Percentiles rank a stretch among this genome's conserved stretches.
Evolutionary conservation across 805 yeast genomes (phyloP).

Genomic region (Millerozyma miso): DNA sequence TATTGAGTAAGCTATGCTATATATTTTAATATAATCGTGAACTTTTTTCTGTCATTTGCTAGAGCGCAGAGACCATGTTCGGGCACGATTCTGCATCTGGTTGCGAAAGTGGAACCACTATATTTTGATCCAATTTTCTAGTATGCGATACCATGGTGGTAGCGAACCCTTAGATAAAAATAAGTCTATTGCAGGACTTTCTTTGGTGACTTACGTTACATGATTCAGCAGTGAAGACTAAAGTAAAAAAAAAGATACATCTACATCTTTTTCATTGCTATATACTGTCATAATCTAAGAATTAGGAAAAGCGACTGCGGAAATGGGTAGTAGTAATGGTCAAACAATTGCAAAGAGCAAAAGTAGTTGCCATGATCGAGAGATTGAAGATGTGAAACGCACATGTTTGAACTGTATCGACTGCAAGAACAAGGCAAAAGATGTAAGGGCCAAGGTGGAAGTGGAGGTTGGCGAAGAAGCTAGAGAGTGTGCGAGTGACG

Average conservation of each 20-base stretch:
- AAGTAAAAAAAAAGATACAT: too few relatives aligned
- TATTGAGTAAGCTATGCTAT: background rate
- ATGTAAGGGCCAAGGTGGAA: conserved; percentile 9
- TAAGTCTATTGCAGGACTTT: too few relatives aligned
- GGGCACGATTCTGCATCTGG: background rate
- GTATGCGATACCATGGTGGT: background rate
- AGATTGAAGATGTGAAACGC: conserved; percentile 18
- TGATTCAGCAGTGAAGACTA: too few relatives aligned
- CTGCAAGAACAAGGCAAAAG: conserved; percentile 17
- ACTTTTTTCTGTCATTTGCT: background rate
- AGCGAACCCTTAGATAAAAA: background rate
- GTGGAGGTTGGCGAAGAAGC: conserved; percentile 5
- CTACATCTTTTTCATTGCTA: too few relatives aligned
- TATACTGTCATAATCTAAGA: background rate
- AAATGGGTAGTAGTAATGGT: background rate
- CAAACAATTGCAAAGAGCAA: background rate
- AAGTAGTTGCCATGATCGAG: background rate
- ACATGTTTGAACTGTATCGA: conserved; percentile 28
- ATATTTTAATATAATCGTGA: background rate
- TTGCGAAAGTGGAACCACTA: conserved; percentile 9
- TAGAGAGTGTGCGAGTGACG: background rate
- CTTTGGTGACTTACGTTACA: too few relatives aligned
- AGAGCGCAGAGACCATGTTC: too few relatives aligned
- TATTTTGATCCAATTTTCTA: background rate
- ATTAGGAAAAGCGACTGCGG: background rate